A percentile compares a stretch with the other conserved stretches of the same genome.
These are phyloP conservation scores for Phytophthora citricola DNA, from an alignment of 352 stramenopile species.

Conservation along the genomic window DNA sequence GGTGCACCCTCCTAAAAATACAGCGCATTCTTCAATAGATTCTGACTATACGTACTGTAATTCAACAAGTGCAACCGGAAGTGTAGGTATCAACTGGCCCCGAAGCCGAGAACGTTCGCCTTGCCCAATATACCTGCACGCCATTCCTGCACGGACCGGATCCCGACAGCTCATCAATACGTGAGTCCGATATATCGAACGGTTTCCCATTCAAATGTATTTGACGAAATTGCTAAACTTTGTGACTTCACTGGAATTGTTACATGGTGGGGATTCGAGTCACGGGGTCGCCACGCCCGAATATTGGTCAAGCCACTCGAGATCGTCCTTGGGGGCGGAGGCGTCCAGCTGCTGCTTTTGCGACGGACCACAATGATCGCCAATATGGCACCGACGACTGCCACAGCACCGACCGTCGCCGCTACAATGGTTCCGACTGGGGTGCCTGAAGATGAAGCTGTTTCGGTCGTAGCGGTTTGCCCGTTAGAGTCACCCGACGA, in stretches of 20 bases:
- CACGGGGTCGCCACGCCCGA: constrained; percentile 33
- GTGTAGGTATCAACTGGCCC: neutral
- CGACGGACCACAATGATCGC: constrained; percentile 52
- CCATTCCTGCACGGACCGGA: constrained; percentile 9
- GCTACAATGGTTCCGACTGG: constrained; percentile 18
- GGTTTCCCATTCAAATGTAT: neutral
- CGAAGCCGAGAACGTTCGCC: constrained; percentile 7
- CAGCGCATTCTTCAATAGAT: constrained; percentile 1
- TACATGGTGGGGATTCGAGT: constrained; percentile 48
- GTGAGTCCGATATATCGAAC: too few relatives aligned
- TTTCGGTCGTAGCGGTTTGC: constrained; percentile 19
- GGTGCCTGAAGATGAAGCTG: constrained; percentile 1
- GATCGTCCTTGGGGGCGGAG: constrained; percentile 30
- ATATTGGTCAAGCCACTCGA: constrained; percentile 27
- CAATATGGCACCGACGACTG: constrained; percentile 29
- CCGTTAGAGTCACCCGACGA: constrained; percentile 12
- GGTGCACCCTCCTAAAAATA: constrained; percentile 11
- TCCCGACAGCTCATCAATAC: too few relatives aligned
- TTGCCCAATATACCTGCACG: constrained; percentile 9
- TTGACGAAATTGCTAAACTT: neutral
- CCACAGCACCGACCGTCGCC: constrained; percentile 25
- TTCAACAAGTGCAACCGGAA: neutral
- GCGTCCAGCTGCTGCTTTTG: constrained; percentile 62
- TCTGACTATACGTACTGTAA: neutral
- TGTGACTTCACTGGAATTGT: neutral